Base-by-base conservation (phyloP, 305 asterid genomes). In the Solanum aculeatissimum region DNA sequence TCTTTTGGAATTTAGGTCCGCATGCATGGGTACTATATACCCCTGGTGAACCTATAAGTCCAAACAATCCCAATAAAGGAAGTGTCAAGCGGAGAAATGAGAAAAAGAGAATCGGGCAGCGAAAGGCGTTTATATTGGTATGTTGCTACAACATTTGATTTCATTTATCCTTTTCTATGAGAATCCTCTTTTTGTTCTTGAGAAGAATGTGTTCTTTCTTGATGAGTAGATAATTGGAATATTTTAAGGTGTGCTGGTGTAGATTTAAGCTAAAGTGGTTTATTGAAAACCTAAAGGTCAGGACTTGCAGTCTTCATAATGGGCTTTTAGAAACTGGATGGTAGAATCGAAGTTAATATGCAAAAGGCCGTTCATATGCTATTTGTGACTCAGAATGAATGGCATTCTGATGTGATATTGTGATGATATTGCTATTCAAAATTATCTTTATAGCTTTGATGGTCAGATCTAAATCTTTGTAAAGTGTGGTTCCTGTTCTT, bases 41-140 rank as follows among this genome's bases (percentile, higher is more conserved):
- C 65, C 96, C 97, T 25, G 94, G 95, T 77, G 91, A 95, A 57
- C 94, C 97, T 57, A 90, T 93, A 82, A 87, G 66, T 83, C 90
- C 92, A 27, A 97, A 92, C 72, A 92, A 94, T 86, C 99, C 99
- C 25, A 97, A 97, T 85, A 89, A 92, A 86, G 98, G 98, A 84
- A 95, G 99, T 85, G 90, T 93, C 55, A 97, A 95, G 91, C 85
- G 93, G 65, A 93, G 98, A 89, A 92, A 92, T 40, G 97, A 92
- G 95, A 97, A 95, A 86, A 95, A 95, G 89, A 90, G 95, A 80
- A 93, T 93, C 38, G 91, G 85, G 54, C 93, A 83, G 86, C 95
- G 85, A 2, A 92, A 89, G 35, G 91, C 97, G 1, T 97, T 97
- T 85, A 92, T 92, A 43, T 84, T 91, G 98, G 99, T 97, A 88